Percentiles rank a stretch among this genome's conserved stretches.
Conservation (phyloP, 2,329 filamentous ascomycete genomes). For the Colletotrichum tropicale region DNA sequence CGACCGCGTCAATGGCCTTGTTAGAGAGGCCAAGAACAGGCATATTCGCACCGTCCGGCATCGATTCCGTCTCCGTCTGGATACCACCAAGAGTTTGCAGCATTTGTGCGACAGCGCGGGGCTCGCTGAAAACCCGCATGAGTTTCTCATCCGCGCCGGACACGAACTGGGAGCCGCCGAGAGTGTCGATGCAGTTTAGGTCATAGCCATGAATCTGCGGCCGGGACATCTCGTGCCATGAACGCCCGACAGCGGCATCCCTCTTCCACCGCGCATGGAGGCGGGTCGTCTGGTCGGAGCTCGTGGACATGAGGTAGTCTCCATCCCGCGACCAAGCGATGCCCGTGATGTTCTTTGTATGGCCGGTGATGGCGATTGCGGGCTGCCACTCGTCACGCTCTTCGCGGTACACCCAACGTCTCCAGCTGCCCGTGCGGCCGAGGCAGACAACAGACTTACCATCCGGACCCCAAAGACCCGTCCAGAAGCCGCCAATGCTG, state of each 20-base stretch:
- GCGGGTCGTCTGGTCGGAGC: constrained; percentile 90
- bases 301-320: constrained; percentile 85
- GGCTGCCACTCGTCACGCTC: constrained; percentile 75
- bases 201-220: constrained; percentile 99
- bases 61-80: constrained; percentile 39
- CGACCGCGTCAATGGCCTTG: constrained; percentile 76
- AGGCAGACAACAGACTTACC: constrained; percentile 79
- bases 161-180: constrained; percentile 79
- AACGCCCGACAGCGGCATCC: constrained; percentile 38
- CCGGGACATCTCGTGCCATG: constrained; percentile 95
- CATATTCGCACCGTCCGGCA: constrained; percentile 92
- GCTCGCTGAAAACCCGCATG: constrained; percentile 93
- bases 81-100: constrained; percentile 72
- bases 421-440: constrained; percentile 92
- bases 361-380: constrained; percentile 78
- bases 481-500: constrained; percentile 96
- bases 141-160: constrained; percentile 98
- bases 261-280: constrained; percentile 81
- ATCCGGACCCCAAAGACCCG: constrained; percentile 86
- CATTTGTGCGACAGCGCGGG: constrained; percentile 79
- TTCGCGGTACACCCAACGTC: constrained; percentile 74
- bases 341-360: constrained; percentile 81
- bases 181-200: constrained; percentile 86
- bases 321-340: constrained; percentile 85
- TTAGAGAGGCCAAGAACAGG: constrained; percentile 95